Conservation (phyloP, 805 yeast genomes). For the Candida qinlingensis region DNA sequence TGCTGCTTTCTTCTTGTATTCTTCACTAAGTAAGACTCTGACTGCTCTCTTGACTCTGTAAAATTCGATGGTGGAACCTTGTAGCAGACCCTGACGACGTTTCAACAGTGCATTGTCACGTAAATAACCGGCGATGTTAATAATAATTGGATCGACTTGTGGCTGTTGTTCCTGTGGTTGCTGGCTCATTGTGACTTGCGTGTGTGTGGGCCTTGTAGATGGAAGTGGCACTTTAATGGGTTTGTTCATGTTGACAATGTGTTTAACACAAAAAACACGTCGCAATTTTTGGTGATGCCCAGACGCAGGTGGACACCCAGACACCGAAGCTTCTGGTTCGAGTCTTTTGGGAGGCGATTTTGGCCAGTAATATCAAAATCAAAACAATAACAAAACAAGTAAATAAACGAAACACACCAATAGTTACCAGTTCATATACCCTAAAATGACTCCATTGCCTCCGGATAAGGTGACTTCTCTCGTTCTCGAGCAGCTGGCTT, state of each 20-base stretch:
- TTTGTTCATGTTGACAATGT: neutral
- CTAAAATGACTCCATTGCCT: conserved; percentile 1
- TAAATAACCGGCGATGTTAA: conserved; percentile 66
- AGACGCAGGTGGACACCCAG: neutral
- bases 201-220: neutral
- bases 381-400: neutral
- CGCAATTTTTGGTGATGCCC: neutral
- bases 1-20: conserved; percentile 50
- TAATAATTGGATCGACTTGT: conserved; percentile 45
- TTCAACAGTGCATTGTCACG: conserved; percentile 65
- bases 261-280: neutral
- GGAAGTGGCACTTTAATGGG: neutral
- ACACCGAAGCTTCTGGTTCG: conserved; percentile 2
- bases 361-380: neutral
- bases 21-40: conserved; percentile 71
- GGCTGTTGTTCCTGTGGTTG: neutral
- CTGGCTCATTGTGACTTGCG: neutral
- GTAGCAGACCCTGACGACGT: conserved; percentile 74
- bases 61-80: conserved; percentile 69
- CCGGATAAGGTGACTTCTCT: conserved; percentile 33
- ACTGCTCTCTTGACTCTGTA: conserved; percentile 81
- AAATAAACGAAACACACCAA: neutral
- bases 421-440: neutral
- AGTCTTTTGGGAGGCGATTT: conserved; percentile 2
- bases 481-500: conserved; percentile 31